phyloP scores from a whole-genome alignment of 768 basidiomycete genomes.

The Macrolepiota albuminosa region DNA sequence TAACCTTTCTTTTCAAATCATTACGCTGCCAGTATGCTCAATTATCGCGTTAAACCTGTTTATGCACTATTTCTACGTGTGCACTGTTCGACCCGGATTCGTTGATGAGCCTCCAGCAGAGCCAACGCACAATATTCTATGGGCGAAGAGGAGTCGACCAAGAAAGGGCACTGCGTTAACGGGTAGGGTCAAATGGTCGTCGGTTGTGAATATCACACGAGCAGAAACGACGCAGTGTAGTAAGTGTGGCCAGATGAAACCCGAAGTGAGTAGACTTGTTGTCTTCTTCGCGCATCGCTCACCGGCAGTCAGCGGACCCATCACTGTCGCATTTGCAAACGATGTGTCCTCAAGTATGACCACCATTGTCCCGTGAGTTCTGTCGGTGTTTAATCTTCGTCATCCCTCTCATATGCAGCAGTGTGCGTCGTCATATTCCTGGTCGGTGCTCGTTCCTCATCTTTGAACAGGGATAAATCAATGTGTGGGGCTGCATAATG shows the following conservation, averaged over 20 bases:
- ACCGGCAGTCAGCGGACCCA: conserved; percentile 68
- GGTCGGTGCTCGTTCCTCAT: background rate
- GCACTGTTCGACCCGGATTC: conserved; percentile 77
- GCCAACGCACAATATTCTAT: conserved; percentile 40
- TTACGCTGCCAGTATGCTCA: conserved; percentile 65
- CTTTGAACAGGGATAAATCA: conserved; percentile 80
- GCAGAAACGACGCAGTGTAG: conserved; percentile 59
- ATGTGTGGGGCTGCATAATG: conserved; percentile 94
- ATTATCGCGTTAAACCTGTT: conserved; percentile 74
- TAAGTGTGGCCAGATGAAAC: conserved; percentile 64
- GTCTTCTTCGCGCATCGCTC: background rate
- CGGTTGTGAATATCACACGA: conserved; percentile 43
- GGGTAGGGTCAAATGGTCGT: conserved; percentile 49
- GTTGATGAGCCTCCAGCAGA: conserved; percentile 51
- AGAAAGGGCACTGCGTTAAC: conserved; percentile 24
- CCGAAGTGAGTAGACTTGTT: conserved; percentile 56
- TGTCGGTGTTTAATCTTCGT: conserved; percentile 2
- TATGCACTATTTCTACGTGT: conserved; percentile 82
- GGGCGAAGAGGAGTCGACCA: conserved; percentile 44
- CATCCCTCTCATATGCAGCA: conserved; percentile 15
- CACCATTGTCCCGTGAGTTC: conserved; percentile 84
- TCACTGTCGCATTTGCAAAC: conserved; percentile 26
- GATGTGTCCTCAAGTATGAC: conserved; percentile 86
- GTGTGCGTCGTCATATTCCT: conserved; percentile 30
- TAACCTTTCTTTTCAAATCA: conserved; percentile 48